A percentile compares a stretch with the other conserved stretches of the same genome.
Conservation (phyloP, 2,329 filamentous ascomycete genomes). For the Fusarium verrucosum region DNA sequence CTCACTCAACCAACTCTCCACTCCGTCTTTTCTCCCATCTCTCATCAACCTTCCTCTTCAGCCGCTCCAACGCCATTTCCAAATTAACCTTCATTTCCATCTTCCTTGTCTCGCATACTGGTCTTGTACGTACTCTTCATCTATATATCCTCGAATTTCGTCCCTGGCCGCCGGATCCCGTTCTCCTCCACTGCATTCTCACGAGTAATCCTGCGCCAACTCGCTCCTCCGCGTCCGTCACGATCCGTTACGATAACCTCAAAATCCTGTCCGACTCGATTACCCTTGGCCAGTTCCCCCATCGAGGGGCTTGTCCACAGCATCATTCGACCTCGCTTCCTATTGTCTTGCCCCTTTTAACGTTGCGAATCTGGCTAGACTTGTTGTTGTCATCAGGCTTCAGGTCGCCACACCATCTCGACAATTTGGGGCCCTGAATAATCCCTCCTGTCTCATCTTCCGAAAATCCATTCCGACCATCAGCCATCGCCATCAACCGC, state of each 20-base stretch:
- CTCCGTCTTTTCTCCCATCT: slow-evolving; percentile 35
- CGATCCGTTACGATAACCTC: slow-evolving; percentile 40
- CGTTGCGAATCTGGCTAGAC: slow-evolving; percentile 28
- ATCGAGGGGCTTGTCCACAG: slow-evolving; percentile 40
- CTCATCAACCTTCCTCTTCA: slow-evolving; percentile 29
- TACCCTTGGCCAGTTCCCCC: slow-evolving; percentile 34
- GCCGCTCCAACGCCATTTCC: slow-evolving; percentile 33
- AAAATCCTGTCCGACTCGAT: slow-evolving; percentile 35
- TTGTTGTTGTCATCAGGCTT: slow-evolving; percentile 25
- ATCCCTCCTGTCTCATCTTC: slow-evolving; percentile 31
- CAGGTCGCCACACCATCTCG: slow-evolving; percentile 37
- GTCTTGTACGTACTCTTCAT: slow-evolving; percentile 27
- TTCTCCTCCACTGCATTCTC: slow-evolving; percentile 25
- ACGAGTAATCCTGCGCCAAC: slow-evolving; percentile 34
- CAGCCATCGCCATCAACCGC: slow-evolving; percentile 36
- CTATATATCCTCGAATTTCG: slow-evolving; percentile 21
- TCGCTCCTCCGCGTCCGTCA: slow-evolving; percentile 40
- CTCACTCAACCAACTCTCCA: slow-evolving; percentile 26
- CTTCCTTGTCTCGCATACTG: slow-evolving; percentile 18
- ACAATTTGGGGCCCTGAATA: slow-evolving; percentile 37
- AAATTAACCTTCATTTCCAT: slow-evolving; percentile 32
- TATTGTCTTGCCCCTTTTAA: slow-evolving; percentile 7
- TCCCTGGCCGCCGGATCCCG: slow-evolving; percentile 11
- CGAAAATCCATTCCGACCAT: slow-evolving; percentile 21
- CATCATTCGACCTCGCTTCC: slow-evolving; percentile 13